phyloP scores from a whole-genome alignment of 2,329 filamentous ascomycete genomes.

The Neodidymelliopsis sp. region DNA sequence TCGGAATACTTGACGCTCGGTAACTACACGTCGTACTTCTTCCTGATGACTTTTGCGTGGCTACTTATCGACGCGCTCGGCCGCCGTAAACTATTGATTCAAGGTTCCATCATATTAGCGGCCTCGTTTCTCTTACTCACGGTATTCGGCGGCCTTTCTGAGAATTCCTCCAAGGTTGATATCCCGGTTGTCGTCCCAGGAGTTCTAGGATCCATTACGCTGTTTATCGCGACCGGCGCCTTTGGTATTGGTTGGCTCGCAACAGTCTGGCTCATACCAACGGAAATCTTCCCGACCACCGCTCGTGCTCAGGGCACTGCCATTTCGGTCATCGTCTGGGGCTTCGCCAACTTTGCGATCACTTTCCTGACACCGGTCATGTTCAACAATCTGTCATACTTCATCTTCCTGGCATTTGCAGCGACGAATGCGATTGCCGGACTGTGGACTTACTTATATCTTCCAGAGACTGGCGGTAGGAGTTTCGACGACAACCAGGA shows the following conservation, averaged over 20 bases:
- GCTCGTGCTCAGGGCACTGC: conserved; percentile 64
- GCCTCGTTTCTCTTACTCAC: conserved; percentile 61
- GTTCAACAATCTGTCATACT: conserved; percentile 67
- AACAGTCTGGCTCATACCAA: conserved; percentile 67
- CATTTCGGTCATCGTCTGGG: conserved; percentile 64
- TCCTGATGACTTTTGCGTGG: conserved; percentile 69
- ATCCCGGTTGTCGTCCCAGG: conserved; percentile 55
- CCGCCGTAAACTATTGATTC: conserved; percentile 61
- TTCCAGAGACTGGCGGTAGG: conserved; percentile 64
- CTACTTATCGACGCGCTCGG: conserved; percentile 64
- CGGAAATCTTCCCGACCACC: conserved; percentile 64
- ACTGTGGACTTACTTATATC: conserved; percentile 60
- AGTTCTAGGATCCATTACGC: conserved; percentile 59
- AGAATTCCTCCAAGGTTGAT: conserved; percentile 47
- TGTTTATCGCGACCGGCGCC: conserved; percentile 66
- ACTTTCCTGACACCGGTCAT: conserved; percentile 65
- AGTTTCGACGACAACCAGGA: conserved; percentile 68
- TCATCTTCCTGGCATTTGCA: conserved; percentile 65
- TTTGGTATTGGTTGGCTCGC: conserved; percentile 69
- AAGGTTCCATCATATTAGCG: conserved; percentile 59
- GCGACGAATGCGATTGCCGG: conserved; percentile 63
- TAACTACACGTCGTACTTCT: conserved; percentile 68
- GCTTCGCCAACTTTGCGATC: conserved; percentile 64
- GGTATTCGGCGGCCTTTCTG: conserved; percentile 59
- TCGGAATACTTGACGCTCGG: conserved; percentile 66